phyloP scores from a whole-genome alignment of 192 early-diverging fungal genomes.

The Coemansia sp. region DNA sequence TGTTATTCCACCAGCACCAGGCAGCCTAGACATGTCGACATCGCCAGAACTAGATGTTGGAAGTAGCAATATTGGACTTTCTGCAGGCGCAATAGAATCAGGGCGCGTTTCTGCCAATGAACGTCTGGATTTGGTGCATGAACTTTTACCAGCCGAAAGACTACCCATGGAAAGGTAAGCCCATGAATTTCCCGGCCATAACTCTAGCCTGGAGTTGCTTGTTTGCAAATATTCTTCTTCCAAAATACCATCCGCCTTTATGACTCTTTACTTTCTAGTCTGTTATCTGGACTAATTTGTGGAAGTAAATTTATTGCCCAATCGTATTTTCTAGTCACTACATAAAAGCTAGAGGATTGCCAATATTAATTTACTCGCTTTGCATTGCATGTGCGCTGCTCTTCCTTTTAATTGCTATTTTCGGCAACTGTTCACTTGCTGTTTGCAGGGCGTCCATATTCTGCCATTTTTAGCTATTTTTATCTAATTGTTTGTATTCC shows the following conservation, averaged over 20 bases:
- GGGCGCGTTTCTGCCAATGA: constrained; percentile 22
- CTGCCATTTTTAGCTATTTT: too few relatives aligned
- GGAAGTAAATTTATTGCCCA: constrained; percentile 1
- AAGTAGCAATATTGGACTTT: not conserved
- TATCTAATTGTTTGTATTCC: too few relatives aligned
- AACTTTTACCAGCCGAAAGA: constrained; percentile 34
- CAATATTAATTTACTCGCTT: constrained; percentile 1
- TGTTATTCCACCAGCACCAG: constrained; percentile 17
- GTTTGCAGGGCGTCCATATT: too few relatives aligned
- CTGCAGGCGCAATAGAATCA: constrained; percentile 14
- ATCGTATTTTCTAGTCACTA: constrained; percentile 4
- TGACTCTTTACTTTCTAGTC: not conserved
- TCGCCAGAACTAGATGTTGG: constrained; percentile 1
- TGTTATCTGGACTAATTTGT: not conserved
- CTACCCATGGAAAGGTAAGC: constrained; percentile 47
- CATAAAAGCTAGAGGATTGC: not conserved
- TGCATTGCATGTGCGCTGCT: not conserved
- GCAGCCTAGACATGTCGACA: not conserved
- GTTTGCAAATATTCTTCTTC: not conserved
- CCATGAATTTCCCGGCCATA: not conserved
- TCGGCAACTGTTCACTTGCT: too few relatives aligned
- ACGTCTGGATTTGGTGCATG: constrained; percentile 28
- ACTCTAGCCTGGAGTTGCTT: not conserved
- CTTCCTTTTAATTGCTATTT: not conserved
- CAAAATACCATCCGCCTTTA: not conserved